These are phyloP conservation scores for Aspergillus clavatus DNA, from an alignment of 2,329 filamentous ascomycete genomes.

Conservation along the genomic window DNA sequence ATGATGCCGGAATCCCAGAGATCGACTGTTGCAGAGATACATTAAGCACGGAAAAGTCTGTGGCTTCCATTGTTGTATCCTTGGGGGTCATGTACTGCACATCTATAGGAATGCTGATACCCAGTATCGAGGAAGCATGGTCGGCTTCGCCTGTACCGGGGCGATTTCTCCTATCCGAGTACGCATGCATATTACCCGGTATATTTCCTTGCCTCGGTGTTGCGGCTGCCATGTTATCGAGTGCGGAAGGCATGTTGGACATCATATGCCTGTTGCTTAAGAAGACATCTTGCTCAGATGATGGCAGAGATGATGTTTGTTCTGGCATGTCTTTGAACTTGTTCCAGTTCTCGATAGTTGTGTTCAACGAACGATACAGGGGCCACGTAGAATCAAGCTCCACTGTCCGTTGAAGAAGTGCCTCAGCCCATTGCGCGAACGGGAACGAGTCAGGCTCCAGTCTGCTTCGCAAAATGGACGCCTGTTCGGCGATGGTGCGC, in stretches of 20 bases:
- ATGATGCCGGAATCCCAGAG: conserved; percentile 7
- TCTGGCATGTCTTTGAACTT: conserved; percentile 15
- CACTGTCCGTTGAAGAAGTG: conserved; percentile 26
- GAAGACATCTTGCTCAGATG: conserved; percentile 2
- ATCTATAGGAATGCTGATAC: conserved; percentile 31
- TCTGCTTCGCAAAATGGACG: conserved; percentile 25
- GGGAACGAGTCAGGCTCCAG: conserved; percentile 31
- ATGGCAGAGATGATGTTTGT: conserved; percentile 7
- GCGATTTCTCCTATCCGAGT: conserved; percentile 8
- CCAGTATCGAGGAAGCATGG: conserved; percentile 27
- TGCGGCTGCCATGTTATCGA: conserved; percentile 5
- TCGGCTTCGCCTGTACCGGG: conserved; percentile 15
- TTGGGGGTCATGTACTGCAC: conserved; percentile 30
- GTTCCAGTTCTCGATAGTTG: conserved; percentile 27
- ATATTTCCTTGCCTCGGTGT: conserved; percentile 4
- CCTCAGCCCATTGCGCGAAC: conserved; percentile 32
- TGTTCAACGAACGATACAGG: conserved; percentile 28
- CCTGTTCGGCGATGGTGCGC: conserved; percentile 34
- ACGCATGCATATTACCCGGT: conserved; percentile 10
- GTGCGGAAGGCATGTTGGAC: conserved; percentile 1
- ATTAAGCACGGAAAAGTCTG: conserved; percentile 24
- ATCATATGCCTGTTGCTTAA: background rate
- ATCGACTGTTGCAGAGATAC: conserved; percentile 14
- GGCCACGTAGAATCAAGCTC: conserved; percentile 30
- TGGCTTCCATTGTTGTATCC: conserved; percentile 27